Evolutionary conservation across 1,284 basidiomycete genomes (phyloP).

Genomic region (Mycena citricolor): DNA sequence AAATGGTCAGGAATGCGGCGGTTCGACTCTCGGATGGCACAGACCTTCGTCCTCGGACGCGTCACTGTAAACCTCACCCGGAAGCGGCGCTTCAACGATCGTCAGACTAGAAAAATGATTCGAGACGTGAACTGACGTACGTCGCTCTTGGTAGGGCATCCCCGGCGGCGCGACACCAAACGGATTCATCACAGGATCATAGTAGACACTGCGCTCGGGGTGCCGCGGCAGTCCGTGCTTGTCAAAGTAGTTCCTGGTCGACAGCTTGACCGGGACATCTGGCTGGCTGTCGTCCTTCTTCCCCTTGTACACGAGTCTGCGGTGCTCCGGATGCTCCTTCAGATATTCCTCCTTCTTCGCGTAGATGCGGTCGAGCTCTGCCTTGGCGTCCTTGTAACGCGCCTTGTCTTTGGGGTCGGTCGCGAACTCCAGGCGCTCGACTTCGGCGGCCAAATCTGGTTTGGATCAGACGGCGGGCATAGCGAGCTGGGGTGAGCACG

Average conservation of each 20-base stretch:
- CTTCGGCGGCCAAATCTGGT: conserved; percentile 70
- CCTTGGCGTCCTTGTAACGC: conserved; percentile 64
- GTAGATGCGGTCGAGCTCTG: conserved; percentile 77
- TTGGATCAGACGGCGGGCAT: conserved; percentile 1
- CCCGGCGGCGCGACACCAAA: conserved; percentile 95
- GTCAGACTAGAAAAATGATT: conserved; percentile 5
- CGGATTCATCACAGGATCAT: conserved; percentile 91
- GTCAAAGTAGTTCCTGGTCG: conserved; percentile 70
- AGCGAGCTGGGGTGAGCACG: conserved; percentile 1
- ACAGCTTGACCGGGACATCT: conserved; percentile 44
- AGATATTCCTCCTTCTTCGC: conserved; percentile 90
- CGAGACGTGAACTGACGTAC: conserved; percentile 45
- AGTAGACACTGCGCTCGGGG: conserved; percentile 89
- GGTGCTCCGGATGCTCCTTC: conserved; percentile 86
- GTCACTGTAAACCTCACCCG: conserved; percentile 63
- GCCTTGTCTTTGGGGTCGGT: conserved; percentile 49
- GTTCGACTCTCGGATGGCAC: conserved; percentile 2
- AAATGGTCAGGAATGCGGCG: conserved; percentile 1
- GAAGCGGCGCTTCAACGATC: conserved; percentile 48
- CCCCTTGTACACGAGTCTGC: conserved; percentile 71
- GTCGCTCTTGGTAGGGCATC: conserved; percentile 88
- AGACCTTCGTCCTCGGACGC: conserved; percentile 50
- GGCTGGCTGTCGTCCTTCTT: conserved; percentile 44
- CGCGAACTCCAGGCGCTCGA: conserved; percentile 57
- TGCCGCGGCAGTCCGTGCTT: conserved; percentile 81